Evolutionary conservation across 2,329 filamentous ascomycete species (phyloP).

Genomic region (Meredithiella fracta): DNA sequence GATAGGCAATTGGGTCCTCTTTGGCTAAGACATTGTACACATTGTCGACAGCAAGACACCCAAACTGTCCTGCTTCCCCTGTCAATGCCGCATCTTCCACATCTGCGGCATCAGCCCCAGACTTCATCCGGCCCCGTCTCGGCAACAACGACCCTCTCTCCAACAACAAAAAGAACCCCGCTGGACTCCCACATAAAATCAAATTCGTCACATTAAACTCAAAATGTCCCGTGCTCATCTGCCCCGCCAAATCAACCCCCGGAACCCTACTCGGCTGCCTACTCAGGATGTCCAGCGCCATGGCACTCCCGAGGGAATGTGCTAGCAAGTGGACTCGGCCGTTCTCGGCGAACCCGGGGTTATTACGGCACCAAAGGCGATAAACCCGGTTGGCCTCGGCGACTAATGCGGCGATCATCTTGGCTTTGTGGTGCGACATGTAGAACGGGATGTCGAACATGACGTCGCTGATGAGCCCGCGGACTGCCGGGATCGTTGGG

Average conservation of each 20-base stretch:
- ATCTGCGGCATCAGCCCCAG: conserved; percentile 52
- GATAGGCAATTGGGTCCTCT: conserved; percentile 68
- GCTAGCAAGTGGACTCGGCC: conserved; percentile 85
- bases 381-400: conserved; percentile 92
- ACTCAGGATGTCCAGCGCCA: conserved; percentile 83
- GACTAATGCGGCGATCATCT: conserved; percentile 82
- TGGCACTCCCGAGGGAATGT: conserved; percentile 85
- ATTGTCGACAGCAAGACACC: conserved; percentile 86
- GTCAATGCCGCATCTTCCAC: conserved; percentile 41
- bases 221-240: conserved; percentile 44
- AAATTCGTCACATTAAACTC: conserved; percentile 85
- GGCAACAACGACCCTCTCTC: conserved; percentile 59
- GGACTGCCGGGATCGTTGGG: conserved; percentile 75
- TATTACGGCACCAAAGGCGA: conserved; percentile 83
- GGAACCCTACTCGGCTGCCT: conserved; percentile 65
- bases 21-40: conserved; percentile 77
- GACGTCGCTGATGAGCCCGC: conserved; percentile 86
- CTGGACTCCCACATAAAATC: conserved; percentile 79
- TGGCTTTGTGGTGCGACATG: conserved; percentile 86
- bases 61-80: conserved; percentile 66
- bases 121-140: conserved; percentile 58
- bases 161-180: conserved; percentile 80
- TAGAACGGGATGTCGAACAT: conserved; percentile 99
- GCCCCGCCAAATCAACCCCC: conserved; percentile 26
- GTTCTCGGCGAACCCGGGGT: conserved; percentile 63